A percentile compares a stretch with the other conserved stretches of the same genome.
Conservation (phyloP, 2,329 filamentous ascomycete species). For the Aspergillus sojae region DNA sequence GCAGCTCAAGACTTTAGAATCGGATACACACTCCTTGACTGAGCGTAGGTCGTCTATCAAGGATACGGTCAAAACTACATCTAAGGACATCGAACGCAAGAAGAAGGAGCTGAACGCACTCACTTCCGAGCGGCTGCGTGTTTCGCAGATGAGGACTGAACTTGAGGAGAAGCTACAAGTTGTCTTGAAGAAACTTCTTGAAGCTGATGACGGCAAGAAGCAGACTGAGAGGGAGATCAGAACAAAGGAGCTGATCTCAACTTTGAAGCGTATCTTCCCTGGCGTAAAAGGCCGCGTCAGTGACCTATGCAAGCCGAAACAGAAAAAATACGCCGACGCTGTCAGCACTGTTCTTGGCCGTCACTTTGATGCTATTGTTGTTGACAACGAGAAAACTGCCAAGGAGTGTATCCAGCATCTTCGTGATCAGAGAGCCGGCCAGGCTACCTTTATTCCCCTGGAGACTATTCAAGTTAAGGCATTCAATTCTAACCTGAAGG, state of each 20-base stretch:
- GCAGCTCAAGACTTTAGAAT: constrained; percentile 71
- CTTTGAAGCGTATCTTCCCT: constrained; percentile 86
- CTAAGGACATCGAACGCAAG: constrained; percentile 78
- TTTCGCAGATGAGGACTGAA: constrained; percentile 80
- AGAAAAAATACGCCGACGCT: constrained; percentile 94
- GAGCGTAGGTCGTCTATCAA: constrained; percentile 69
- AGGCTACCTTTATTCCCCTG: constrained; percentile 92
- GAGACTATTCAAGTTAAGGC: constrained; percentile 97
- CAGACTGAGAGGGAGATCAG: constrained; percentile 81
- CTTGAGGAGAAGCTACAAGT: constrained; percentile 89
- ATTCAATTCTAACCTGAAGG: constrained; percentile 86
- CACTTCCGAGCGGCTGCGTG: constrained; percentile 78
- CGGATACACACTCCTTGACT: constrained; percentile 69
- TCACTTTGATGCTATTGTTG: constrained; percentile 91
- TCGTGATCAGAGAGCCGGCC: constrained; percentile 82
- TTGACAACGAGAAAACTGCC: constrained; percentile 92
- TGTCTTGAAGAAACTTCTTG: constrained; percentile 75
- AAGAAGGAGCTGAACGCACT: constrained; percentile 88
- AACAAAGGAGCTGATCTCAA: constrained; percentile 79
- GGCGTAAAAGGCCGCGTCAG: constrained; percentile 89
- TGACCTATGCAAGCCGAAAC: constrained; percentile 91
- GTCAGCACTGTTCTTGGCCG: constrained; percentile 89
- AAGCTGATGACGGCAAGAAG: constrained; percentile 81
- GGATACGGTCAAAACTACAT: constrained; percentile 66
- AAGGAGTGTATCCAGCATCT: constrained; percentile 93